Conservation (phyloP, 352 stramenopile species). For the Pythium phragmitis region DNA sequence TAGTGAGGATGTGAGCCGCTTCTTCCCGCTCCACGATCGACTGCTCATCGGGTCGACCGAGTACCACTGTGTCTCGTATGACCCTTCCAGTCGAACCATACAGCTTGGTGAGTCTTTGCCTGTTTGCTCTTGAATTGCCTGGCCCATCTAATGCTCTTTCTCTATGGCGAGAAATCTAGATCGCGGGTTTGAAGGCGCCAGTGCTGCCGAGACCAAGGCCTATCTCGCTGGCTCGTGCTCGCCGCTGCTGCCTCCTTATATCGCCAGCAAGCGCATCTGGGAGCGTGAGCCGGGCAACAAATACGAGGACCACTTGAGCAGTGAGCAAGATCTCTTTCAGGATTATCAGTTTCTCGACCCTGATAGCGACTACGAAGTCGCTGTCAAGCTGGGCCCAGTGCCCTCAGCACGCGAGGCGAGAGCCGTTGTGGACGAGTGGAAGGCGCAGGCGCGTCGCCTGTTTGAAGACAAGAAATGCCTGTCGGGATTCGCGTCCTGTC, state of each 20-base stretch:
- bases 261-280: conserved; percentile 63
- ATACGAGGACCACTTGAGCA: conserved; percentile 77
- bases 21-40: conserved; percentile 59
- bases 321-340: conserved; percentile 82
- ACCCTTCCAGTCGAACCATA: conserved; percentile 37
- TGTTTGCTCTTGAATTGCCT: neutral
- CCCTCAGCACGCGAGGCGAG: conserved; percentile 40
- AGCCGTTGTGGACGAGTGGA: conserved; percentile 65
- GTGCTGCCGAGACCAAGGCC: conserved; percentile 38
- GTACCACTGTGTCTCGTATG: conserved; percentile 46
- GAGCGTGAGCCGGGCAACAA: conserved; percentile 81
- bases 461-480: conserved; percentile 57
- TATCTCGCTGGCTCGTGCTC: conserved; percentile 49
- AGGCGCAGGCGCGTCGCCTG: conserved; percentile 37
- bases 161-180: conserved; percentile 34
- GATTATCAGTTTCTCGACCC: conserved; percentile 84
- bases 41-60: conserved; percentile 56
- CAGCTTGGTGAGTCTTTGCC: conserved; percentile 22
- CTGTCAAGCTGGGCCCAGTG: conserved; percentile 70
- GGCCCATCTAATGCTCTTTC: neutral
- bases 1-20: conserved; percentile 51
- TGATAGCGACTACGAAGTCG: conserved; percentile 72
- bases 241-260: conserved; percentile 51
- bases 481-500: conserved; percentile 44
- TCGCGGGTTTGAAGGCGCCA: conserved; percentile 55